Evolutionary conservation across 768 basidiomycete genomes (phyloP), one percentile per base, ranked within the genome.

Genomic region (Lactarius tabidus): DNA sequence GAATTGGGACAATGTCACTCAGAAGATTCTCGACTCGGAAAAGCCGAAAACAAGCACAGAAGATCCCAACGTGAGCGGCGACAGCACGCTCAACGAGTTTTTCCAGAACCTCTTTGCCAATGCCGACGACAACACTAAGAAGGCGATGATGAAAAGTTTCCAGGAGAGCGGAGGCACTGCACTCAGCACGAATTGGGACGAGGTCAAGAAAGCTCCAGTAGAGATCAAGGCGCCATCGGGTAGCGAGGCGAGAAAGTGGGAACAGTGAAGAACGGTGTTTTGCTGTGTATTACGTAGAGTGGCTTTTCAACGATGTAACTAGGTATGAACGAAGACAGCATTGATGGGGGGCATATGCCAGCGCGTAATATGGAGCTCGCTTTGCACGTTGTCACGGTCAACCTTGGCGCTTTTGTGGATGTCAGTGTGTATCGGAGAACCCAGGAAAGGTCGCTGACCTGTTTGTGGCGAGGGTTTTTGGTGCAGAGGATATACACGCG

Each of bases 131-230:
- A 92, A 99, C 71, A 93, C 95, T 17, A 86, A 82, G 71, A 84
- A 88, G 41, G 97, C 97, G 3, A 99, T 99, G 95, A 87, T 98
- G 87, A 99, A 99, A 83, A 95, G 93, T 73, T 98, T 92, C 75
- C 81, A 83, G 66, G 96, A 99, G 79, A 93, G 91, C 70, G 94
- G 94, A 8, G 97, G 97, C 9, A 99, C 97, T 10, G 89, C 93
- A 0, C 79, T 99, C 45, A 95, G 92, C 77, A 99, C 96, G 0
- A 93, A 97, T 75, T 99, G 96, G 96, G 86, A 85, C 6, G 92
- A 94, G 68, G 93, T 99, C 18, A 79, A 75, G 67, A 90, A 89
- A 78, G 80, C 64, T 9, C 79, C 76, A 65, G 87, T 92, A 3
- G 84, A 88, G 38, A 88, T 94, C 39, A 88, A 89, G 73, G 92